Base-by-base conservation (phyloP, 257 asterid genomes). In the Hygrophila difformis region DNA sequence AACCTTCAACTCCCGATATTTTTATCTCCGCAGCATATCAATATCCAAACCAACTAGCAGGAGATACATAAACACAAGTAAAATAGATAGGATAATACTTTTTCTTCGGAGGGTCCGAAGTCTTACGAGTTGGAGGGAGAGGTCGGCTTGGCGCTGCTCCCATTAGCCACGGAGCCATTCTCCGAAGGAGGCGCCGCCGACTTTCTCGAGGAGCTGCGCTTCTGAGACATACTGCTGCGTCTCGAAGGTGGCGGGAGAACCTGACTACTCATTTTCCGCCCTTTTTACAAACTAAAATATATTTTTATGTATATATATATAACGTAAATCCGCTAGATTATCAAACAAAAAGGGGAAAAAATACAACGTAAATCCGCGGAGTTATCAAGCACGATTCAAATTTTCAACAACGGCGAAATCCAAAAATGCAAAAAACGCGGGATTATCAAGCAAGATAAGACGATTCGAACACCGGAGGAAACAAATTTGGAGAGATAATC, bases 101-200 rank as follows among this genome's bases (percentile, higher is more conserved):
- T n/a, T n/a, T n/a, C n/a, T n/a, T n/a, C n/a, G 26, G 24, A 24
- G 24, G 9, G 15, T 12, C 31, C 59, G 44, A n/a, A n/a, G n/a
- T n/a, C 81, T 66, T 61, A 81, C 93, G 79, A 65, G 57, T 61
- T 55, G 13, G 74, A 47, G 52, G 81, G 87, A 37, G 93, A 81
- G 29, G 69, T 6, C 17, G 87, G 74, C 57, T 72, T 81, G 28
- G 67, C 47, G 29, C 55, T 61, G 55, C 68, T 26, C 20, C 75
- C 87, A 62, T 53, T 66, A 33, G 41, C 44, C 56, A 49, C 52
- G 50, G 74, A 20, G 38, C 81, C 82, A 55, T 69, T 74, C 42
- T 77, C 87, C 0, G 82, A 55, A 38, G 64, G 55, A 36, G 68
- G 51, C 39, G 57, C 70, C 12, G 84, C 18, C 2, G 84, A 65